Conservation (phyloP, 345 rosid genomes). For the Rhodomyrtus tomentosa region DNA sequence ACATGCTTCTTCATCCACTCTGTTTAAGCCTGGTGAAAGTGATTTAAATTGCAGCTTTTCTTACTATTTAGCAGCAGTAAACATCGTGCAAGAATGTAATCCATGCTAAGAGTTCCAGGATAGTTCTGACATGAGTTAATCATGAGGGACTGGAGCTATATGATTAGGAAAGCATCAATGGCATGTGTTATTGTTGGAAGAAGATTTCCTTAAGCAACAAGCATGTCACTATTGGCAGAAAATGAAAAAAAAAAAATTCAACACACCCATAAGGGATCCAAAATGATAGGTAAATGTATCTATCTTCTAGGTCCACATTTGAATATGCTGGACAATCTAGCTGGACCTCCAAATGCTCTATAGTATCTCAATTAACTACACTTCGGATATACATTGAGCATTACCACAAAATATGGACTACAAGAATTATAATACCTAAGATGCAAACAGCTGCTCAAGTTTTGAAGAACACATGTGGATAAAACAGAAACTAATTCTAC, state of each 20-base stretch:
- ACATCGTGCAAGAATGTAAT: neutral
- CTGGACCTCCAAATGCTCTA: neutral
- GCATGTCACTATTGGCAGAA: neutral
- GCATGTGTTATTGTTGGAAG: neutral
- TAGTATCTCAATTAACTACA: neutral
- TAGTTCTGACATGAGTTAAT: neutral
- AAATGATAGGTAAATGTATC: neutral
- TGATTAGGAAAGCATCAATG: neutral
- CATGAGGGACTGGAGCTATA: neutral
- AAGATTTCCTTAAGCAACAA: neutral
- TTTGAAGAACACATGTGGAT: neutral
- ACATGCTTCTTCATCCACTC: neutral
- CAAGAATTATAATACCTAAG: neutral
- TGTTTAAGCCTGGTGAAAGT: neutral
- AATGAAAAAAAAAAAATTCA: neutral
- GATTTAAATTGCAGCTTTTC: neutral
- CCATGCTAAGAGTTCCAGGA: neutral
- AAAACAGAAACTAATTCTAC: conserved; percentile 19
- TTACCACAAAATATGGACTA: neutral
- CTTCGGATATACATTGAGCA: neutral
- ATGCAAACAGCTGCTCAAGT: neutral
- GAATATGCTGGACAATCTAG: neutral
- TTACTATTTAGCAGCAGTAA: neutral
- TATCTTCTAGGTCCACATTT: neutral
- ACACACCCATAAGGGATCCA: neutral